Percentiles rank a stretch among this genome's conserved stretches.
Conservation (phyloP, 768 basidiomycete genomes). For the Galerina sulciceps region DNA sequence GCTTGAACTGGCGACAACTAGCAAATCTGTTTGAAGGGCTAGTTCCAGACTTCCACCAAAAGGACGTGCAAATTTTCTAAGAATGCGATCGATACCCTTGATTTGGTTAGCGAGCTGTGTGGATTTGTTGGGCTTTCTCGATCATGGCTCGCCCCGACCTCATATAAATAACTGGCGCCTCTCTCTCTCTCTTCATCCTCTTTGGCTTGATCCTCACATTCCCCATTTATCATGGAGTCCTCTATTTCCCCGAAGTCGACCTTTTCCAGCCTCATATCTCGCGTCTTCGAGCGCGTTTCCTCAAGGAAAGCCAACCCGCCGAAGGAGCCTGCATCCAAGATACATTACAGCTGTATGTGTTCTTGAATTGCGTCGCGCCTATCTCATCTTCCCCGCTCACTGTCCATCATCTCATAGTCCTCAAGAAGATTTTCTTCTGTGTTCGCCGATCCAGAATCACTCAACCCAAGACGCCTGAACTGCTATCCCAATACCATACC, state of each 20-base stretch:
- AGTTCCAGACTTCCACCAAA: no score
- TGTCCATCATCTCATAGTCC: neutral
- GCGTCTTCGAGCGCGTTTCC: neutral
- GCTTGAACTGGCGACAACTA: no score
- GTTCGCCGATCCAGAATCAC: no score
- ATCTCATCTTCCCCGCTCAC: neutral
- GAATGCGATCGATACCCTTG: no score
- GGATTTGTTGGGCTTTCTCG: neutral
- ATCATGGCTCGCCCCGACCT: constrained; percentile 1
- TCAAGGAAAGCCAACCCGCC: neutral
- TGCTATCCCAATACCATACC: neutral
- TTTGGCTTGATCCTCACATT: neutral
- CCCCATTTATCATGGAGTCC: neutral
- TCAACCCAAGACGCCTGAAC: no score
- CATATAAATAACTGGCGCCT: neutral
- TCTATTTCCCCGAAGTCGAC: neutral
- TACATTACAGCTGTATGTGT: no score
- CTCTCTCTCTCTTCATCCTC: neutral
- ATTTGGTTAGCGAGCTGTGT: no score
- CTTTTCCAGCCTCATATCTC: neutral
- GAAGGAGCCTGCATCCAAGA: neutral
- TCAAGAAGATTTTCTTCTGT: neutral
- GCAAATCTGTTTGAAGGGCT: no score
- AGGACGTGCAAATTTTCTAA: no score
- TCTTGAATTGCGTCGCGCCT: neutral